phyloP scores from a whole-genome alignment of 2,329 filamentous ascomycete species.

The Neocucurbitaria cava region DNA sequence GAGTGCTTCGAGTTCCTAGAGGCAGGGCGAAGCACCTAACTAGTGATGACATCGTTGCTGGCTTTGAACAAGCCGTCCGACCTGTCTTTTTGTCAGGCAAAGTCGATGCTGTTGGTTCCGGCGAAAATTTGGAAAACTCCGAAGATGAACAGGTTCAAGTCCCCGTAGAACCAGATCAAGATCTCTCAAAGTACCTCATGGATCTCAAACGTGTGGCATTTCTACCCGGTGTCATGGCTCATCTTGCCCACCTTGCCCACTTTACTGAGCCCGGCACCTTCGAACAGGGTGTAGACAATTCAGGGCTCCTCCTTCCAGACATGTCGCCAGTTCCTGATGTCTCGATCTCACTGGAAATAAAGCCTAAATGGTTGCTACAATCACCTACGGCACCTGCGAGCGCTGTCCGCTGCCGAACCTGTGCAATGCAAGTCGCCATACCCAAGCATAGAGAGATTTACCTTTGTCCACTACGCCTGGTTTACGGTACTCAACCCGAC shows the following conservation, averaged over 20 bases:
- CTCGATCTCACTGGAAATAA: conserved; percentile 50
- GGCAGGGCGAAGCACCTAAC: conserved; percentile 34
- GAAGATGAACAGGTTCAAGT: background rate
- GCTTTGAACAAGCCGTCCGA: conserved; percentile 34
- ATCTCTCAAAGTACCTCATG: conserved; percentile 27
- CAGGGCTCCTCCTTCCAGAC: conserved; percentile 40
- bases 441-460: conserved; percentile 23
- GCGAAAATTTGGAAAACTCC: background rate
- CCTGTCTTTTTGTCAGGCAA: conserved; percentile 34
- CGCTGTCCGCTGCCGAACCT: conserved; percentile 55
- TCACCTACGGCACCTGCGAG: conserved; percentile 53
- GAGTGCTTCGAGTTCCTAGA: conserved; percentile 42
- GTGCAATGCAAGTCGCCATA: conserved; percentile 51
- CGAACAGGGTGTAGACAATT: background rate
- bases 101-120: background rate
- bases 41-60: conserved; percentile 32
- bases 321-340: conserved; percentile 32
- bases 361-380: conserved; percentile 58
- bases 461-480: conserved; percentile 52
- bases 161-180: conserved; percentile 5
- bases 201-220: conserved; percentile 25
- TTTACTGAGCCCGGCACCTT: conserved; percentile 13
- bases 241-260: conserved; percentile 18
- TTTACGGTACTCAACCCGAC: conserved; percentile 32
- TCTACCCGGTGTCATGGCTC: conserved; percentile 12